A percentile compares a stretch with the other conserved stretches of the same genome.
These are phyloP conservation scores for Fusarium napiforme DNA, from an alignment of 2,329 filamentous ascomycete genomes.

Conservation along the genomic window DNA sequence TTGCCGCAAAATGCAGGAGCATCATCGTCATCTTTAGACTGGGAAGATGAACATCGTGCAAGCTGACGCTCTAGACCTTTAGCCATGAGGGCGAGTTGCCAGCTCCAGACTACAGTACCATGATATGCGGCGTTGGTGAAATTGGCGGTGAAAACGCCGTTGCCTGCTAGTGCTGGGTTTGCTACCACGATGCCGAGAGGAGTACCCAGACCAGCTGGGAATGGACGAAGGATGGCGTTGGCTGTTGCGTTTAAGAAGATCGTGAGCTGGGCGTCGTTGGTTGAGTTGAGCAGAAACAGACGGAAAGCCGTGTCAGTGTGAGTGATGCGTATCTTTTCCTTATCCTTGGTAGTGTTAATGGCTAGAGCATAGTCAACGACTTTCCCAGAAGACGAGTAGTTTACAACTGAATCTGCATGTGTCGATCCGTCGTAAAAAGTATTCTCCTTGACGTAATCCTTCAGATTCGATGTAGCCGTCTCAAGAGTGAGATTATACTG, in stretches of 20 bases:
- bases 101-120: slow-evolving; percentile 73
- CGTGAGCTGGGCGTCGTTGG: slow-evolving; percentile 66
- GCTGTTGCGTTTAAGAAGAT: slow-evolving; percentile 67
- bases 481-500: slow-evolving; percentile 53
- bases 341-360: slow-evolving; percentile 62
- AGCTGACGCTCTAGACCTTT: slow-evolving; percentile 68
- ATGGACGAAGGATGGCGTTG: slow-evolving; percentile 66
- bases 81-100: slow-evolving; percentile 73
- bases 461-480: slow-evolving; percentile 59
- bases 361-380: slow-evolving; percentile 67
- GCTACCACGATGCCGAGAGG: slow-evolving; percentile 67
- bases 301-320: slow-evolving; percentile 74
- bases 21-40: not conserved
- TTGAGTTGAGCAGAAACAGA: slow-evolving; percentile 70
- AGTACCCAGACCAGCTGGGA: slow-evolving; percentile 68
- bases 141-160: slow-evolving; percentile 58
- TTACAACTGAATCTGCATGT: slow-evolving; percentile 51
- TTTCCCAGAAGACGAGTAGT: slow-evolving; percentile 47
- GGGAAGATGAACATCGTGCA: slow-evolving; percentile 55
- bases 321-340: slow-evolving; percentile 65
- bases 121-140: slow-evolving; percentile 69
- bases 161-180: slow-evolving; percentile 67
- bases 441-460: slow-evolving; percentile 56
- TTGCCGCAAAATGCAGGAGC: slow-evolving; percentile 63
- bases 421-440: slow-evolving; percentile 58